Evolutionary conservation across 2,329 filamentous ascomycete genomes (phyloP).

Genomic region (Diaporthe sp.): DNA sequence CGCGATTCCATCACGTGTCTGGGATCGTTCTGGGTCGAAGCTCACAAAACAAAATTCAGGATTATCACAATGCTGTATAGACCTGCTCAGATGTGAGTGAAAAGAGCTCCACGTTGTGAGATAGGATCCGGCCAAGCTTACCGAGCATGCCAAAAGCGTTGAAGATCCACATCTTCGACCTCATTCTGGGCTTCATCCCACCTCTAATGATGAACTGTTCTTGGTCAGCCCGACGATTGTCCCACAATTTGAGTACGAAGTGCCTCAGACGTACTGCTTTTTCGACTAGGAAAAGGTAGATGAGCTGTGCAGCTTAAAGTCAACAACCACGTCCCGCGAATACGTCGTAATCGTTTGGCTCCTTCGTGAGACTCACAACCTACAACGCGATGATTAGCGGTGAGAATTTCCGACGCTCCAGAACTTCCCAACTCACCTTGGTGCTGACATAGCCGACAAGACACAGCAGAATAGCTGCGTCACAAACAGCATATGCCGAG

Average conservation of each 20-base stretch:
- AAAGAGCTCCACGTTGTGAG: slow-evolving; percentile 36
- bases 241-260: no score
- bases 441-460: slow-evolving; percentile 74
- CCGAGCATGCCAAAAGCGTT: slow-evolving; percentile 67
- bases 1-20: not conserved
- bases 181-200: slow-evolving; percentile 63
- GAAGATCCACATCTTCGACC: slow-evolving; percentile 53
- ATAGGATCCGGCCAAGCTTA: slow-evolving; percentile 44
- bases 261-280: slow-evolving; percentile 63
- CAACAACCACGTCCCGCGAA: not conserved
- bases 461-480: slow-evolving; percentile 72
- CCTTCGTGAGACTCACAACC: slow-evolving; percentile 15
- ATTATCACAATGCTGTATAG: slow-evolving; percentile 63
- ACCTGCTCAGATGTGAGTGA: slow-evolving; percentile 52
- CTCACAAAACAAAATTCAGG: slow-evolving; percentile 73
- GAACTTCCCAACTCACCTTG: slow-evolving; percentile 60
- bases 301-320: slow-evolving; percentile 54
- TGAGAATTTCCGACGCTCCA: slow-evolving; percentile 27
- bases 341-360: rapidly evolving
- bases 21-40: not conserved
- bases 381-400: not conserved
- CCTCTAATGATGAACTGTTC: slow-evolving; percentile 70
- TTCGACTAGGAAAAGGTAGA: slow-evolving; percentile 77
- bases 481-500: slow-evolving; percentile 62
- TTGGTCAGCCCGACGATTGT: slow-evolving; percentile 33